Conservation (phyloP, 73 alveolate genomes). For the Effrenium voratum region DNA sequence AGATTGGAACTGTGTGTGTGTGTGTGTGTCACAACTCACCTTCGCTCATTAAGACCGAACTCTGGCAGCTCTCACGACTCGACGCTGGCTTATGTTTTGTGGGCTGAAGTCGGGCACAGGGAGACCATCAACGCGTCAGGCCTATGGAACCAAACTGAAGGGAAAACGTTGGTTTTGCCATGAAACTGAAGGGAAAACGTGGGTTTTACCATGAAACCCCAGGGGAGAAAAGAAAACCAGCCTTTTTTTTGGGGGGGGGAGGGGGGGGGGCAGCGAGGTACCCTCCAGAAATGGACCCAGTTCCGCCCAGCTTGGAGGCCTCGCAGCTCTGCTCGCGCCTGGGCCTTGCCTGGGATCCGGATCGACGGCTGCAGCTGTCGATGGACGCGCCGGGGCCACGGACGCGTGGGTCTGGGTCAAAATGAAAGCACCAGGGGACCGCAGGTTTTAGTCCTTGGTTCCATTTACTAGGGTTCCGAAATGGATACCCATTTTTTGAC, state of each 20-base stretch:
- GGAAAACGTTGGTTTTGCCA: neutral
- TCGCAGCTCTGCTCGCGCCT: slow-evolving; percentile 7
- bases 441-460: neutral
- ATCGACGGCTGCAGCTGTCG: slow-evolving; percentile 26
- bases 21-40: too few relatives aligned
- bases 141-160: too few relatives aligned
- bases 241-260: neutral
- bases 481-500: neutral
- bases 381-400: slow-evolving; percentile 35
- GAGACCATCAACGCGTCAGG: too few relatives aligned
- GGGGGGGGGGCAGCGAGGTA: too few relatives aligned
- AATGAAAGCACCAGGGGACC: too few relatives aligned
- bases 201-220: neutral
- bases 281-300: too few relatives aligned
- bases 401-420: too few relatives aligned
- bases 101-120: too few relatives aligned
- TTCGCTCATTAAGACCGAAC: too few relatives aligned
- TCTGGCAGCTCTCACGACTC: too few relatives aligned
- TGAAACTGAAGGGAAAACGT: neutral
- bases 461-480: neutral
- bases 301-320: slow-evolving; percentile 15
- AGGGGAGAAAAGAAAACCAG: neutral
- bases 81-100: too few relatives aligned
- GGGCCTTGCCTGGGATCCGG: neutral
- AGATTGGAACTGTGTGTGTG: too few relatives aligned